Percentiles rank a stretch among this genome's conserved stretches.
Conservation (phyloP, 2,329 filamentous ascomycete species). For the Hymenoscyphus scutula region DNA sequence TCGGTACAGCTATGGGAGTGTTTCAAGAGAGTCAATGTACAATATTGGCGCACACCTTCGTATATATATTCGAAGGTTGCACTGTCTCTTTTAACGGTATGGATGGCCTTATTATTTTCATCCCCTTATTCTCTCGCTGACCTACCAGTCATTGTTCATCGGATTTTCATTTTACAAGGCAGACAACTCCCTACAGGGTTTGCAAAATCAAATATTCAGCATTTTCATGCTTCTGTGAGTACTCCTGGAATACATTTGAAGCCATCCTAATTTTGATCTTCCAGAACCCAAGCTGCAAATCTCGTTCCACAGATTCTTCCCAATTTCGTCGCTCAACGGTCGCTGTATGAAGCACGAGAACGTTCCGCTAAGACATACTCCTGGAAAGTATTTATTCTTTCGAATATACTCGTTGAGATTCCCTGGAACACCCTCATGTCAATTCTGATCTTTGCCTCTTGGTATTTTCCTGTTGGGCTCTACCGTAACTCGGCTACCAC, state of each 20-base stretch:
- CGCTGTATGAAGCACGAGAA: conserved; percentile 68
- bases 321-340: conserved; percentile 53
- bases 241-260: not conserved
- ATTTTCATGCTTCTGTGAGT: conserved; percentile 66
- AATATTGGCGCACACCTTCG: conserved; percentile 71
- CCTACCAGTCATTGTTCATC: conserved; percentile 55
- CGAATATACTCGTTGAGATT: conserved; percentile 78
- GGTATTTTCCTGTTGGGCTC: conserved; percentile 79
- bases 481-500: conserved; percentile 65
- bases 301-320: conserved; percentile 78
- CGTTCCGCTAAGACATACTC: conserved; percentile 76
- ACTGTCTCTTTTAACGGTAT: conserved; percentile 37
- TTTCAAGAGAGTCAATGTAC: conserved; percentile 64
- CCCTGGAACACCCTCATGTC: conserved; percentile 77
- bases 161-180: conserved; percentile 71
- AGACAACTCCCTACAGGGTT: conserved; percentile 56
- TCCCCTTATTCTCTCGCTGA: not conserved
- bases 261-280: not conserved
- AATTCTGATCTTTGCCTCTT: conserved; percentile 72
- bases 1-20: conserved; percentile 60
- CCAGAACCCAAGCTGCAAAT: conserved; percentile 58
- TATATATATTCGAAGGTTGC: conserved; percentile 70
- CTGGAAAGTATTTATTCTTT: conserved; percentile 65
- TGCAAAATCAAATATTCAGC: conserved; percentile 72
- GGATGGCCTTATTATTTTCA: conserved; percentile 40